A percentile compares a stretch with the other conserved stretches of the same genome.
Conservation (phyloP, 2,329 filamentous ascomycete genomes). For the Aspergillus alliaceus region DNA sequence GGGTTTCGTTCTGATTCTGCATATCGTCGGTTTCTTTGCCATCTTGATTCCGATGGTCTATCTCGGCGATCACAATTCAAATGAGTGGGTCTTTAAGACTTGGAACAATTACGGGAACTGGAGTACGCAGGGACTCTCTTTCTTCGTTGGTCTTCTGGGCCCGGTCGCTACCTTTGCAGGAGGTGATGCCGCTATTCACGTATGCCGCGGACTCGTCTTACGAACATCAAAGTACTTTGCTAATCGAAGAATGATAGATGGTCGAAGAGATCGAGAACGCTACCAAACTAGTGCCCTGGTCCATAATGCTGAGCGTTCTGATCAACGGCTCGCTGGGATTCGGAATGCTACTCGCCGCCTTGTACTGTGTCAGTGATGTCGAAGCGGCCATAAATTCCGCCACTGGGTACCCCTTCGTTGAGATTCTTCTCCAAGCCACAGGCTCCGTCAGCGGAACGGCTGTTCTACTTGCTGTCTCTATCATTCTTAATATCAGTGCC, state of each 20-base stretch:
- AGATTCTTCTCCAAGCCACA: conserved; percentile 33
- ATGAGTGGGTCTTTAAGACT: conserved; percentile 46
- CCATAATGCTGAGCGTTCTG: conserved; percentile 36
- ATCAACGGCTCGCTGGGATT: conserved; percentile 40
- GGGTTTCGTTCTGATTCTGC: conserved; percentile 49
- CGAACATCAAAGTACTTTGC: not conserved
- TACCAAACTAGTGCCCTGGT: conserved; percentile 34
- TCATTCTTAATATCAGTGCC: conserved; percentile 30
- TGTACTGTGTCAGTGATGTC: conserved; percentile 39
- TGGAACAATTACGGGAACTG: conserved; percentile 52
- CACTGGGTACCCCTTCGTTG: conserved; percentile 38
- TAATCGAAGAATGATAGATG: conserved; percentile 19
- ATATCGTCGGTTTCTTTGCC: conserved; percentile 54
- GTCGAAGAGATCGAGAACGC: conserved; percentile 44
- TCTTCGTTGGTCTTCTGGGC: conserved; percentile 36
- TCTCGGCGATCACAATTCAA: conserved; percentile 42
- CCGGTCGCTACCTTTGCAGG: conserved; percentile 40
- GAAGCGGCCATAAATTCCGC: conserved; percentile 22
- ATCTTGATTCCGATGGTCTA: conserved; percentile 50
- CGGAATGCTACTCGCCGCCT: conserved; percentile 37
- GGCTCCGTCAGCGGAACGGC: conserved; percentile 25
- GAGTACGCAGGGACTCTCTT: conserved; percentile 43
- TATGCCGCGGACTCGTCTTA: conserved; percentile 18
- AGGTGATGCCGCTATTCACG: conserved; percentile 39
- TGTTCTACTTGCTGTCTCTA: conserved; percentile 24